Conservation (phyloP, 441 rosid species). For the Croton setiger region DNA sequence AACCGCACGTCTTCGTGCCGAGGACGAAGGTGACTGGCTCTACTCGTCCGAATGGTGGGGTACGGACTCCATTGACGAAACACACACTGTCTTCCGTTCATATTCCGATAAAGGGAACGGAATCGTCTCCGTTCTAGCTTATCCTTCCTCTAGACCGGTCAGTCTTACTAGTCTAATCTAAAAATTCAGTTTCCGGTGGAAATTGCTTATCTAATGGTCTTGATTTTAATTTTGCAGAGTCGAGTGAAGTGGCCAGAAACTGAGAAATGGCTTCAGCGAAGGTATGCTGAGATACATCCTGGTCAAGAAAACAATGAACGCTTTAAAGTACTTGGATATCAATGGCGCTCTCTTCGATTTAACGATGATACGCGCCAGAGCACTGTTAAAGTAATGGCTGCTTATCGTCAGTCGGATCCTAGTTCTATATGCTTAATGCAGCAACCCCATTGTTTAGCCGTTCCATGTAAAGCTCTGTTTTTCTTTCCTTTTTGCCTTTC, state of each 20-base stretch:
- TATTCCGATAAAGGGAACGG: conserved; percentile 71
- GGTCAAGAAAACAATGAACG: conserved; percentile 24
- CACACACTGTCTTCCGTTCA: conserved; percentile 42
- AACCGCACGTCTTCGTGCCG: conserved; percentile 26
- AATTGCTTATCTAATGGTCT: background rate
- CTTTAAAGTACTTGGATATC: conserved; percentile 71
- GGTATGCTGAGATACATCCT: conserved; percentile 46
- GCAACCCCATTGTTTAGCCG: conserved; percentile 76
- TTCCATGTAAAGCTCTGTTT: conserved; percentile 57
- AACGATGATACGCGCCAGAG: conserved; percentile 82
- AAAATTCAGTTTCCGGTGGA: background rate
- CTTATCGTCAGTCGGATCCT: conserved; percentile 46
- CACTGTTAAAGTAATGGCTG: conserved; percentile 79
- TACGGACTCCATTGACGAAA: conserved; percentile 32
- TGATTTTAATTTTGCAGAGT: conserved; percentile 37
- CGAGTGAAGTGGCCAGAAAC: conserved; percentile 54
- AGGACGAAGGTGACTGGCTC: conserved; percentile 88
- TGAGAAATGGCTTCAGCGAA: conserved; percentile 71
- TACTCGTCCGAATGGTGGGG: conserved; percentile 93
- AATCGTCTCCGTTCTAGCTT: conserved; percentile 64
- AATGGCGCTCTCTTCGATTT: conserved; percentile 82
- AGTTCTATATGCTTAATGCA: conserved; percentile 59
- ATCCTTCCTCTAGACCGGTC: conserved; percentile 80
- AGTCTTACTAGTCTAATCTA: conserved; percentile 17
- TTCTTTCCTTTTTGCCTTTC: background rate